Conservation (phyloP, 2,329 filamentous ascomycete genomes). For the Ceratocystis eucalypticola region DNA sequence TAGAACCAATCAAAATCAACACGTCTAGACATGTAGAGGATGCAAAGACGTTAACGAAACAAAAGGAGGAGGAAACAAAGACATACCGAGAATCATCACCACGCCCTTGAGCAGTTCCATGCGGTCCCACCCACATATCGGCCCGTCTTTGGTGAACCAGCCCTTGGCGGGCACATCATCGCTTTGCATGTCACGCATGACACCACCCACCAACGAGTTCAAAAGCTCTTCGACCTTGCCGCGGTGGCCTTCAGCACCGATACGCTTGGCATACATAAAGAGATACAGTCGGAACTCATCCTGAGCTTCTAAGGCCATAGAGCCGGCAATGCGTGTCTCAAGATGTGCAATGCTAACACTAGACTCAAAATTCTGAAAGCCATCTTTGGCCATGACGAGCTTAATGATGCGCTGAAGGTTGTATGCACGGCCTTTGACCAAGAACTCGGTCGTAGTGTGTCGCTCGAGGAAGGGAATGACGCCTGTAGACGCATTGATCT, state of each 20-base stretch:
- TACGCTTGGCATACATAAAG: constrained; percentile 94
- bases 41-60: background rate
- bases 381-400: constrained; percentile 70
- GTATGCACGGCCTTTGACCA: constrained; percentile 83
- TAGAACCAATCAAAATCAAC: background rate
- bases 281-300: constrained; percentile 92
- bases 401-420: constrained; percentile 87
- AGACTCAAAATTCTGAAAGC: constrained; percentile 83
- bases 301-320: constrained; percentile 66
- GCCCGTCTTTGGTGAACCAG: constrained; percentile 54
- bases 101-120: constrained; percentile 80
- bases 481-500: constrained; percentile 63
- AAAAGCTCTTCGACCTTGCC: constrained; percentile 88
- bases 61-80: constrained; percentile 4
- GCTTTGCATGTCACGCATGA: constrained; percentile 43
- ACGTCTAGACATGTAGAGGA: background rate
- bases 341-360: constrained; percentile 86
- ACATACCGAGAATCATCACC: constrained; percentile 79
- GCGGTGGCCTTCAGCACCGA: constrained; percentile 77
- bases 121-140: constrained; percentile 81
- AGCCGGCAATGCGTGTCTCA: constrained; percentile 85
- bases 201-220: constrained; percentile 64
- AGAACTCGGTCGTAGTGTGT: constrained; percentile 83
- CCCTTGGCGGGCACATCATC: constrained; percentile 29
- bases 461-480: constrained; percentile 88